phyloP scores from a whole-genome alignment of 192 early-diverging fungal species.

The Podila horticola region DNA sequence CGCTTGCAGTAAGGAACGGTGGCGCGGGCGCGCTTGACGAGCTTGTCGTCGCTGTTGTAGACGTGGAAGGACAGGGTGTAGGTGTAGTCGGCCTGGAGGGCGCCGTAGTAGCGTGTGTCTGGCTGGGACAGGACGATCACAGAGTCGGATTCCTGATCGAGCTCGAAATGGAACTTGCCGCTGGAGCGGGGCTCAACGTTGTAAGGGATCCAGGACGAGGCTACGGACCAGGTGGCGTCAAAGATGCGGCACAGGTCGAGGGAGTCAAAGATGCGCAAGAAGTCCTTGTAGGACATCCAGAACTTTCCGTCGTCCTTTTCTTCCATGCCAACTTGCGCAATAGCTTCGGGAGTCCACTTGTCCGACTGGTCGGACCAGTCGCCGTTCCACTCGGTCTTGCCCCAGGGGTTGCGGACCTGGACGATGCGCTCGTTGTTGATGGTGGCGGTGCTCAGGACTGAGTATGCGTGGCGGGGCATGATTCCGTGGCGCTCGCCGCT shows the following conservation, averaged over 20 bases:
- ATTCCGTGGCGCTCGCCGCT: conserved; percentile 33
- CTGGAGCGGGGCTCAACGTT: conserved; percentile 29
- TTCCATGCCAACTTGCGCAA: background rate
- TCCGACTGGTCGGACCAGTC: conserved; percentile 29
- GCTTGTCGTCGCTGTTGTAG: conserved; percentile 12
- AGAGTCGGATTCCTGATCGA: background rate
- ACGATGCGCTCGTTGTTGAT: conserved; percentile 40
- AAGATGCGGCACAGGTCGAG: conserved; percentile 19
- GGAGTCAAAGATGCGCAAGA: conserved; percentile 5
- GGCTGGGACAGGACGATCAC: conserved; percentile 38
- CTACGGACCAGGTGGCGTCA: conserved; percentile 23
- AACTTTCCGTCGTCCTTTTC: conserved; percentile 29
- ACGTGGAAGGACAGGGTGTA: conserved; percentile 16
- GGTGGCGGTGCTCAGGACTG: conserved; percentile 47
- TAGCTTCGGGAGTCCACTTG: conserved; percentile 24
- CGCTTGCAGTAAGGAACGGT: background rate
- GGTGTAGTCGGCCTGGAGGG: background rate
- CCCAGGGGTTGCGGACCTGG: conserved; percentile 60
- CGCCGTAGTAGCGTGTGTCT: conserved; percentile 26
- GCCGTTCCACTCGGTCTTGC: conserved; percentile 60
- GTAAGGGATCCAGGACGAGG: conserved; percentile 39
- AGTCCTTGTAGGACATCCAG: conserved; percentile 47
- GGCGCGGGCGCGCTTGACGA: conserved; percentile 8
- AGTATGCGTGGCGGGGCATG: conserved; percentile 52
- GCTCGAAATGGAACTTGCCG: conserved; percentile 18